These are phyloP conservation scores for Omphalotus guepiniiformis DNA, from an alignment of 768 basidiomycete species.

Conservation along the genomic window DNA sequence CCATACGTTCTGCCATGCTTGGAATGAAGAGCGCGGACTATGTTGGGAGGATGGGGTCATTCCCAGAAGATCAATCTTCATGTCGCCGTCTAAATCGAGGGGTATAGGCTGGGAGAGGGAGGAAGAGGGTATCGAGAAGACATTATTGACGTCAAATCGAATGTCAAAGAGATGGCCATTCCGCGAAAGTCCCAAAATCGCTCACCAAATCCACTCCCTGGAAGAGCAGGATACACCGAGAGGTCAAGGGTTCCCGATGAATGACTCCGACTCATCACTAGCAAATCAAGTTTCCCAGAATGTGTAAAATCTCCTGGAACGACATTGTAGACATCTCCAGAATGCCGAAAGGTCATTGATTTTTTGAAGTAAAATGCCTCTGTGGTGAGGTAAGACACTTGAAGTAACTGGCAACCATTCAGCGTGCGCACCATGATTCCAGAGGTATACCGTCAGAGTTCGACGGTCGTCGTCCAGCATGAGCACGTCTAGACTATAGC, in stretches of 20 bases:
- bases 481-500: conserved; percentile 71
- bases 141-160: conserved; percentile 33
- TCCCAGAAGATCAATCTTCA: conserved; percentile 87
- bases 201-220: conserved; percentile 65
- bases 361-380: conserved; percentile 55
- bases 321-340: conserved; percentile 65
- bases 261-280: conserved; percentile 73
- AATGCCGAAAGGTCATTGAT: conserved; percentile 50
- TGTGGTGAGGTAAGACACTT: conserved; percentile 20
- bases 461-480: conserved; percentile 73
- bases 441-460: conserved; percentile 71
- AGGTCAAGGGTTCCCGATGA: conserved; percentile 54
- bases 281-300: conserved; percentile 84
- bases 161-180: background rate
- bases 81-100: conserved; percentile 82
- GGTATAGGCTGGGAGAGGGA: conserved; percentile 76
- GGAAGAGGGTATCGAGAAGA: conserved; percentile 58
- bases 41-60: conserved; percentile 38
- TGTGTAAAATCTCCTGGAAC: conserved; percentile 93
- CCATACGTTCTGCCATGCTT: conserved; percentile 82
- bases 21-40: conserved; percentile 35
- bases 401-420: background rate
- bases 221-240: conserved; percentile 62
- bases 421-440: conserved; percentile 68
- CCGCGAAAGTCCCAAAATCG: background rate